Evolutionary conservation across 352 stramenopile genomes (phyloP).

Genomic region (Globisporangium iwayamae): DNA sequence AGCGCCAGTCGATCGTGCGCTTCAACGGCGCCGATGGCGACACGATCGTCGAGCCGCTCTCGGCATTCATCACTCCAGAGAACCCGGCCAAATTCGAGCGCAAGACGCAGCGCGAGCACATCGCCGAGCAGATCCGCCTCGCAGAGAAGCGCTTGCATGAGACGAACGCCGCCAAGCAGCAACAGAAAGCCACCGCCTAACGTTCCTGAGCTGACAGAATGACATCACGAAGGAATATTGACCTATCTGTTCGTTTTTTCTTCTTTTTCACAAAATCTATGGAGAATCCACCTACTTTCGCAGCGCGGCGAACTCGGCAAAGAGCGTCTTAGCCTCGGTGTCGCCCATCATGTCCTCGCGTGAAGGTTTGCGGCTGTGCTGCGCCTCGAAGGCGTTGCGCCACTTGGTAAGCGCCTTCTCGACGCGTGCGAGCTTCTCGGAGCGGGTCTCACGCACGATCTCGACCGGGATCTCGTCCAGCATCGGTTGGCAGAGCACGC

Average conservation of each 20-base stretch:
- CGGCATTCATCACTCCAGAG: slow-evolving; percentile 44
- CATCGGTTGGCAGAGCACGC: slow-evolving; percentile 82
- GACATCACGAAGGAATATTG: too few species aligned
- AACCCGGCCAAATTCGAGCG: slow-evolving; percentile 54
- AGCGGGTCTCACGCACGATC: slow-evolving; percentile 46
- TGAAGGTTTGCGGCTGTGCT: slow-evolving; percentile 48
- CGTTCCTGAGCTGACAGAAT: background rate
- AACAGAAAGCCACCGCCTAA: slow-evolving; percentile 5
- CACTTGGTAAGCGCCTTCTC: slow-evolving; percentile 59
- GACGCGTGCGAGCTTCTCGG: slow-evolving; percentile 55
- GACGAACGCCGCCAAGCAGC: slow-evolving; percentile 41
- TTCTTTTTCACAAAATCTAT: too few species aligned
- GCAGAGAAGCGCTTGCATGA: slow-evolving; percentile 57
- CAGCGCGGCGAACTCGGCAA: slow-evolving; percentile 62
- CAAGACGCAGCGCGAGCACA: slow-evolving; percentile 68
- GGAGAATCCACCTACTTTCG: slow-evolving; percentile 37
- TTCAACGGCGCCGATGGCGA: slow-evolving; percentile 79
- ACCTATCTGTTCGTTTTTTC: too few species aligned
- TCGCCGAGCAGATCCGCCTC: slow-evolving; percentile 45
- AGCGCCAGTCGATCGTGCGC: slow-evolving; percentile 79
- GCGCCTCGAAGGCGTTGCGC: slow-evolving; percentile 58
- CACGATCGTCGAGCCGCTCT: slow-evolving; percentile 61
- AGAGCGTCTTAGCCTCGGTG: slow-evolving; percentile 52
- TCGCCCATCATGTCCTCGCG: slow-evolving; percentile 67
- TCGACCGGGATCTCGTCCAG: slow-evolving; percentile 50